phyloP scores from a whole-genome alignment of 2,329 filamentous ascomycete species.

The Aureobasidium mangrovei region DNA sequence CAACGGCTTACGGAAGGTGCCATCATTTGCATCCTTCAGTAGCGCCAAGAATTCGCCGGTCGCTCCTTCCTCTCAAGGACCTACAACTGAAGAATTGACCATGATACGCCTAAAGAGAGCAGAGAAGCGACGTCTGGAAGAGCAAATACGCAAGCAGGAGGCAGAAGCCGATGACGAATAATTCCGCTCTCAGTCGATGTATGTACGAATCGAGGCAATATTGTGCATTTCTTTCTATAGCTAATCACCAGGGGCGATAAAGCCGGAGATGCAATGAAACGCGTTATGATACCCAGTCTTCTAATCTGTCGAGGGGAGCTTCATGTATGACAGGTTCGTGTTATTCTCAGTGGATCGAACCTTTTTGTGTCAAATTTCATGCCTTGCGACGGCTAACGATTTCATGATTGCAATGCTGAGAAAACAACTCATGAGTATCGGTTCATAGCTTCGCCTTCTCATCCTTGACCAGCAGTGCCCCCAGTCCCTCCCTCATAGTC shows the following conservation, averaged over 20 bases:
- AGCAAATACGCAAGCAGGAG: slow-evolving; percentile 34
- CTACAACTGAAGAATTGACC: slow-evolving; percentile 32
- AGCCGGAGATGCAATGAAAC: not conserved
- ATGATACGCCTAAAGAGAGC: slow-evolving; percentile 38
- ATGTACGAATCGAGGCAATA: not conserved
- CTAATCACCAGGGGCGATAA: not conserved
- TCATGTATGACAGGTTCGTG: not conserved
- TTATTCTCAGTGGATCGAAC: not conserved
- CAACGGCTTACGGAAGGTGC: slow-evolving; percentile 30
- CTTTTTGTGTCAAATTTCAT: not conserved
- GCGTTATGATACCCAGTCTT: not conserved
- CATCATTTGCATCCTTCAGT: slow-evolving; percentile 35
- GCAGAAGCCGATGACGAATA: slow-evolving; percentile 6
- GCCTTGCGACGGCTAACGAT: not conserved
- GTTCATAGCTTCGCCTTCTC: slow-evolving; percentile 15
- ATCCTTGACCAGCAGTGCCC: slow-evolving; percentile 21
- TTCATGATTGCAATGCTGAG: not conserved
- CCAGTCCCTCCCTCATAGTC: slow-evolving; percentile 42
- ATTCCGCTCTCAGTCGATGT: not conserved
- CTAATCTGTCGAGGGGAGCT: too few relatives aligned
- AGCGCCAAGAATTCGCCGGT: slow-evolving; percentile 19
- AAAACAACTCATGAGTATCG: too few relatives aligned
- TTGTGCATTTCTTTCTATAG: not conserved
- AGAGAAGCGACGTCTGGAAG: slow-evolving; percentile 36
- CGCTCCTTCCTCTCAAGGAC: slow-evolving; percentile 19